A percentile compares a stretch with the other conserved stretches of the same genome.
These are phyloP conservation scores for Scopulariopsis brevicaulis DNA, from an alignment of 2,329 filamentous ascomycete genomes.

Conservation along the genomic window DNA sequence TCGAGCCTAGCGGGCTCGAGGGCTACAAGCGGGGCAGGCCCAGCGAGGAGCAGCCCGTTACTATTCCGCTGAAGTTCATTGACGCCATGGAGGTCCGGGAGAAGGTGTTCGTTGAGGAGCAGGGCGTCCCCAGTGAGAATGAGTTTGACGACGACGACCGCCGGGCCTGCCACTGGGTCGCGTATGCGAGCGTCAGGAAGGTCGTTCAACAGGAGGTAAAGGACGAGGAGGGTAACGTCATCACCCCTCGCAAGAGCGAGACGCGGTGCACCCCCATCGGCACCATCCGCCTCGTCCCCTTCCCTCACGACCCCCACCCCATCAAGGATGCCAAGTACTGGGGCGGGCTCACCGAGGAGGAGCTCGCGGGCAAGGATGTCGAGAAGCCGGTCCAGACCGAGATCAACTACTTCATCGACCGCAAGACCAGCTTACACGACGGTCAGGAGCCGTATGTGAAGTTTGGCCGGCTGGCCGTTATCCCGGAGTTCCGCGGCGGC, in stretches of 20 bases:
- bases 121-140: slow-evolving; percentile 45
- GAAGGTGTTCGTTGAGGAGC: slow-evolving; percentile 49
- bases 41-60: slow-evolving; percentile 28
- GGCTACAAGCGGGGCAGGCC: slow-evolving; percentile 29
- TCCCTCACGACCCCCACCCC: slow-evolving; percentile 60
- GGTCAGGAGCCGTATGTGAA: slow-evolving; percentile 69
- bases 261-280: slow-evolving; percentile 46
- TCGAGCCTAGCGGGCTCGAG: slow-evolving; percentile 36
- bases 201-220: slow-evolving; percentile 28
- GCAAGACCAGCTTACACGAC: slow-evolving; percentile 41
- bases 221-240: slow-evolving; percentile 27
- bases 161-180: slow-evolving; percentile 75
- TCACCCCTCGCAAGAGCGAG: slow-evolving; percentile 29
- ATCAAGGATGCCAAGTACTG: slow-evolving; percentile 35
- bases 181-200: slow-evolving; percentile 57
- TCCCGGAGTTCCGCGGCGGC: slow-evolving; percentile 51
- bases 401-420: slow-evolving; percentile 20
- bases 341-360: slow-evolving; percentile 25
- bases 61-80: slow-evolving; percentile 43
- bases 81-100: slow-evolving; percentile 54
- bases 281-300: slow-evolving; percentile 71
- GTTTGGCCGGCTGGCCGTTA: slow-evolving; percentile 65
- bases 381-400: slow-evolving; percentile 11
- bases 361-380: slow-evolving; percentile 11
- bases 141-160: slow-evolving; percentile 76